These are phyloP conservation scores for Fomitopsis schrenkii DNA, from an alignment of 1,284 basidiomycete genomes.

Conservation along the genomic window DNA sequence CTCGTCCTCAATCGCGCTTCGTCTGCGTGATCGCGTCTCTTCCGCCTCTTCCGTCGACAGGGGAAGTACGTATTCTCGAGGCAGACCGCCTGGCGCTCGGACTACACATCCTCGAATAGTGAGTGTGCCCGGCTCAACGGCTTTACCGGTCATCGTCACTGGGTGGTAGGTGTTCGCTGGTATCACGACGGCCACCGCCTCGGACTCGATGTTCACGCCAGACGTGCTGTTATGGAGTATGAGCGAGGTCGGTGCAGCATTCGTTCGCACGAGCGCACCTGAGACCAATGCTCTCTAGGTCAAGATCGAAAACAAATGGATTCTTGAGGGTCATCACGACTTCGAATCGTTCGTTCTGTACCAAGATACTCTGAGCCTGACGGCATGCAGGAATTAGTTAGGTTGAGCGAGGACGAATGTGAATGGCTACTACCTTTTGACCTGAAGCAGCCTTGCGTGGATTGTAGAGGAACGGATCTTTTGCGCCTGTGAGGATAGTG, in stretches of 20 bases:
- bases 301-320: conserved; percentile 87
- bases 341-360: conserved; percentile 82
- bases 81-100: conserved; percentile 70
- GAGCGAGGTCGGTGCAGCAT: neutral
- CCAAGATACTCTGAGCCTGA: conserved; percentile 61
- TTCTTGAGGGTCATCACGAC: conserved; percentile 86
- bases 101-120: conserved; percentile 75
- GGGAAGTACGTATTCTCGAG: conserved; percentile 75
- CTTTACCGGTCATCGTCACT: conserved; percentile 67
- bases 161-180: conserved; percentile 75
- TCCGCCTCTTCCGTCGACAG: conserved; percentile 72
- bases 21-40: conserved; percentile 51
- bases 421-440: conserved; percentile 42
- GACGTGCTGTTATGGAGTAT: conserved; percentile 55
- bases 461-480: conserved; percentile 87
- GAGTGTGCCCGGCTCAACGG: conserved; percentile 64
- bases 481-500: conserved; percentile 49
- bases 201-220: conserved; percentile 73
- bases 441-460: conserved; percentile 59
- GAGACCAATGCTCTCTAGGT: conserved; percentile 76
- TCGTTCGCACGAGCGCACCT: conserved; percentile 49
- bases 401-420: no score
- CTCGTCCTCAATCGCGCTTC: conserved; percentile 59
- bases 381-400: neutral
- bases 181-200: conserved; percentile 54